Percentiles rank a stretch among this genome's conserved stretches.
Conservation (phyloP, 768 basidiomycete genomes). For the Kwoniella shandongensis region DNA sequence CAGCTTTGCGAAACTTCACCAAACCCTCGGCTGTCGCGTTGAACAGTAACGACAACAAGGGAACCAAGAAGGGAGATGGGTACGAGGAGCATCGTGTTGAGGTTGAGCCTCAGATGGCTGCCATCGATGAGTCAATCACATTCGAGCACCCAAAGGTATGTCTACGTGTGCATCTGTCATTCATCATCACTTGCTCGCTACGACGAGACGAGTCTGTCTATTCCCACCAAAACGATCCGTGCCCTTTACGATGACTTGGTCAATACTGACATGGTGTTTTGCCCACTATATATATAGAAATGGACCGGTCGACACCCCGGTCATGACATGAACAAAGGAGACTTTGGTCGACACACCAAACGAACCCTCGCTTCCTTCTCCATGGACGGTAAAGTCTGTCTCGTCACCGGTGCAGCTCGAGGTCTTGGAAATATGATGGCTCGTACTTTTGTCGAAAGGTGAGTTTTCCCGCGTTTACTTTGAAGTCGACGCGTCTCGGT, state of each 20-base stretch:
- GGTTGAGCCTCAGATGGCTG: constrained; percentile 42
- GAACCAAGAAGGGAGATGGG: constrained; percentile 18
- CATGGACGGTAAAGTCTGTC: constrained; percentile 71
- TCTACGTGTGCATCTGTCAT: too few relatives aligned
- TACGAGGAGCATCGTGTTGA: constrained; percentile 40
- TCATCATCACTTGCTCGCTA: too few relatives aligned
- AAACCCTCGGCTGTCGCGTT: constrained; percentile 3
- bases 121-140: constrained; percentile 38
- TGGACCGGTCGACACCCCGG: constrained; percentile 38
- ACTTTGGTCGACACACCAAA: constrained; percentile 53
- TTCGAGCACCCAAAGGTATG: constrained; percentile 35
- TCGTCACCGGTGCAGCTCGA: constrained; percentile 89
- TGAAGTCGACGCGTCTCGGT: too few relatives aligned
- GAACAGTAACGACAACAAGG: constrained; percentile 7
- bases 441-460: constrained; percentile 84
- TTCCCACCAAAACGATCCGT: too few relatives aligned
- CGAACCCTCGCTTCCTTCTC: constrained; percentile 72
- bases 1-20: constrained; percentile 5
- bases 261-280: too few relatives aligned
- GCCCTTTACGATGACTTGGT: too few relatives aligned
- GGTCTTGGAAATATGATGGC: constrained; percentile 90
- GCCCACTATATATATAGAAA: neutral
- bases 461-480: constrained; percentile 41
- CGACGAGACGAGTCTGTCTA: too few relatives aligned
- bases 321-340: constrained; percentile 48